These are phyloP conservation scores for Colletotrichum lupini DNA, from an alignment of 2,329 filamentous ascomycete genomes.

Conservation along the genomic window DNA sequence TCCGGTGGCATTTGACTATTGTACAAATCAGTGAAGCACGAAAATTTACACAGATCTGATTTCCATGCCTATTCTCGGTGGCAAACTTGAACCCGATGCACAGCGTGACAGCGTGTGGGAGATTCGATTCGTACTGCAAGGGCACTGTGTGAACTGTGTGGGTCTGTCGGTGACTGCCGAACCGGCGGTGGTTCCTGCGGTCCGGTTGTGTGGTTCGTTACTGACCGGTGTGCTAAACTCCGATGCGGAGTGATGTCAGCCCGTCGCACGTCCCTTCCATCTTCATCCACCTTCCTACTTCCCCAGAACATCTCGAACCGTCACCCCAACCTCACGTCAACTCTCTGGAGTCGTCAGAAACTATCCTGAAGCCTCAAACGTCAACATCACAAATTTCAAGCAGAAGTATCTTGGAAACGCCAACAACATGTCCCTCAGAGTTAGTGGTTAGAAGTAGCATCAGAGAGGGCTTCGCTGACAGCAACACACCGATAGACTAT, in stretches of 20 bases:
- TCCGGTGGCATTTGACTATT: no score
- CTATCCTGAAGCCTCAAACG: neutral
- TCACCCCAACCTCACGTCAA: constrained; percentile 16
- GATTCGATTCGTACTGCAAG: neutral
- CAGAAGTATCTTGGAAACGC: neutral
- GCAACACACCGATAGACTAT: constrained; percentile 76
- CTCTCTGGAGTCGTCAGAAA: neutral
- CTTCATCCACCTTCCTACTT: constrained; percentile 9
- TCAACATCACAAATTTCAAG: neutral
- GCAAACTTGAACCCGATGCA: no score
- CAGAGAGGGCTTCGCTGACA: constrained; percentile 5
- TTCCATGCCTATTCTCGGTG: no score
- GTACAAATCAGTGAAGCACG: no score
- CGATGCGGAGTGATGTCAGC: constrained; percentile 39
- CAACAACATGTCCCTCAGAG: constrained; percentile 37
- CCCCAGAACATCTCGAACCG: neutral
- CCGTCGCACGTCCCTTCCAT: constrained; percentile 25
- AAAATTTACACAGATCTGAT: no score
- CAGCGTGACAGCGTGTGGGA: neutral
- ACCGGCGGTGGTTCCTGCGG: constrained; percentile 4
- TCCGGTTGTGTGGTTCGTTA: constrained; percentile 20
- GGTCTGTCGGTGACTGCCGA: neutral
- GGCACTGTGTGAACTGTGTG: neutral
- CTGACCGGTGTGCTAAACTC: constrained; percentile 16
- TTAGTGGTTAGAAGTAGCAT: constrained; percentile 33